phyloP scores from a whole-genome alignment of 108 stramenopile species.

The Cyclostephanos tholiformis region DNA sequence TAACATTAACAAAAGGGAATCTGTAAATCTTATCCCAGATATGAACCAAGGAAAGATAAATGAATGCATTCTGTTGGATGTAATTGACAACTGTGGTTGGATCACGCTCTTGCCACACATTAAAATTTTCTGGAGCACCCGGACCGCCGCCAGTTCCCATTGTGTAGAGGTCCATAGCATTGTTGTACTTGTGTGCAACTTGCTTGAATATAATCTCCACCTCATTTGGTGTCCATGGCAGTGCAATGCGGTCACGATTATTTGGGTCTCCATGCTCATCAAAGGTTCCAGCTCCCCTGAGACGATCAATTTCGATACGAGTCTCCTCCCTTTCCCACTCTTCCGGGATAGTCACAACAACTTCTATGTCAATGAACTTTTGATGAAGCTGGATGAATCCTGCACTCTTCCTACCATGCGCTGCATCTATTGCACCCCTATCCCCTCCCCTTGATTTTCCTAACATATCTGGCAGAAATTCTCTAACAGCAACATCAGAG shows the following conservation, averaged over 20 bases:
- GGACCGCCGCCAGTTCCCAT: slow-evolving; percentile 7
- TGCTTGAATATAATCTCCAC: neutral
- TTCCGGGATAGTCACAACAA: neutral
- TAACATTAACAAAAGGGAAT: neutral
- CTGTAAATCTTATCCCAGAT: slow-evolving; percentile 1
- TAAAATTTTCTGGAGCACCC: neutral
- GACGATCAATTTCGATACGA: neutral
- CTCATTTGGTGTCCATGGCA: neutral
- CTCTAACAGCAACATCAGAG: neutral
- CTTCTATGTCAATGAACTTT: slow-evolving; percentile 1
- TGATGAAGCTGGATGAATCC: neutral
- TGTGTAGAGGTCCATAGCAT: neutral
- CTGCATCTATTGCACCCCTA: neutral
- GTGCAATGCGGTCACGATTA: neutral
- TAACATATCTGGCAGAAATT: neutral
- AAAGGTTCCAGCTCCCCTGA: neutral
- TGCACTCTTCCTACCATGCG: neutral
- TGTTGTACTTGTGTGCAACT: neutral
- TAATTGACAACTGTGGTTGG: neutral
- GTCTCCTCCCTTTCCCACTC: neutral
- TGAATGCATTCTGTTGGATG: neutral
- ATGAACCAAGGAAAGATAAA: slow-evolving; percentile 7
- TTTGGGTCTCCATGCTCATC: neutral
- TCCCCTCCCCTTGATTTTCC: neutral
- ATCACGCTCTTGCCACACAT: neutral